phyloP scores from a whole-genome alignment of 2,329 filamentous ascomycete genomes.

The Diplocarpon mali region DNA sequence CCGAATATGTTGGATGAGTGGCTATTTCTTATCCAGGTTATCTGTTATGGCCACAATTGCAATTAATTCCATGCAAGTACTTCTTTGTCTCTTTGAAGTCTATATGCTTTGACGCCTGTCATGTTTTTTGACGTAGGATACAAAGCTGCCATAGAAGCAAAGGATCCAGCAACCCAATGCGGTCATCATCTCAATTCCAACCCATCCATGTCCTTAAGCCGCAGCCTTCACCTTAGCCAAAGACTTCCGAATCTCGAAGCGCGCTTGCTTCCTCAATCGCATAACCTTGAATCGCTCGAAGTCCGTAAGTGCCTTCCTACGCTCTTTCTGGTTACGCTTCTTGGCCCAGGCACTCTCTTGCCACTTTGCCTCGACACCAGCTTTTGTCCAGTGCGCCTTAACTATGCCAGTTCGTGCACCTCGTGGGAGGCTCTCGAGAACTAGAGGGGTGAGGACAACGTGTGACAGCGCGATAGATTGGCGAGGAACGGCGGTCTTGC shows the following conservation, averaged over 20 bases:
- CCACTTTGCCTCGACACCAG: conserved; percentile 89
- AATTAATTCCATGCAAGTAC: conserved; percentile 10
- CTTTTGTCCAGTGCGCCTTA: conserved; percentile 82
- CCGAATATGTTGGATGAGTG: not conserved
- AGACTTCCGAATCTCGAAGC: conserved; percentile 96
- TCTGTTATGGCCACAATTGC: not conserved
- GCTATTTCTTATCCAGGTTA: too few species aligned
- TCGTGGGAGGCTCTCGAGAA: conserved; percentile 77
- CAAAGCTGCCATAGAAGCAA: conserved; percentile 49
- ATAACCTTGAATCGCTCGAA: conserved; percentile 99
- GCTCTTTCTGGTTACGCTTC: conserved; percentile 75
- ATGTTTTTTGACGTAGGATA: conserved; percentile 50
- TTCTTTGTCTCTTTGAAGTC: conserved; percentile 38
- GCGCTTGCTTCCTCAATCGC: conserved; percentile 98
- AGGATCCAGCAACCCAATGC: conserved; percentile 48
- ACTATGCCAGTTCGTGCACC: conserved; percentile 72
- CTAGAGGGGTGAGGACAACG: conserved; percentile 80
- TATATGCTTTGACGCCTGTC: conserved; percentile 55
- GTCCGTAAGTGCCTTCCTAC: conserved; percentile 87
- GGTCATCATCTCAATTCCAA: conserved; percentile 35
- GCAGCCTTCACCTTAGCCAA: conserved; percentile 84
- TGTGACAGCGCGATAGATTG: conserved; percentile 74
- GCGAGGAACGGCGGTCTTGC: conserved; percentile 71
- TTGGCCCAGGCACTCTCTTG: conserved; percentile 86
- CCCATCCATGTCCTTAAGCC: conserved; percentile 34